Base-by-base conservation (phyloP, 805 yeast genomes). In the Saccharomyces eubayanus region DNA sequence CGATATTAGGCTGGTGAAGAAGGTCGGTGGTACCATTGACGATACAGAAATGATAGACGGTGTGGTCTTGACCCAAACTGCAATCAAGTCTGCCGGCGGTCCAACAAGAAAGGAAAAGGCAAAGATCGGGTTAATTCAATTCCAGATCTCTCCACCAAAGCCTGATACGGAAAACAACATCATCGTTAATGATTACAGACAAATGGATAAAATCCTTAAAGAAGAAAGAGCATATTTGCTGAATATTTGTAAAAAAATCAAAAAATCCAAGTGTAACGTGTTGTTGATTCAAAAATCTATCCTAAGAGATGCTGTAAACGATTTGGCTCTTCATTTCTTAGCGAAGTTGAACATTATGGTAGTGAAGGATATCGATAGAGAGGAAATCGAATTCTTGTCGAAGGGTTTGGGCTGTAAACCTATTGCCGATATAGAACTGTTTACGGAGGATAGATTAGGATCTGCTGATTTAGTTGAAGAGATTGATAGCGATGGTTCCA, bases 151-250 rank as follows among this genome's bases (percentile, higher is more conserved):
- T 21, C 97, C 97, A 27, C 97, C 97, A 60, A 90, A 90, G 69
- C 97, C 97, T 21, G 97, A 90, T 68, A 86, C 95, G 86, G 99
- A 94, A 75, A 94, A 94, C 72, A 92, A 91, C 68, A 92, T 94
- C 50, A 96, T 94, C 54, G 98, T 94, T 53, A 94, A 88, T 68
- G 99, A 94, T 72, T 94, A 94, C 76, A 83, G 99, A 73, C 99
- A 94, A 74, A 94, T 94, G 99, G 99, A 94, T 73, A 94, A 92
- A 75, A 94, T 94, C 62, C 78, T 94, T 68, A 94, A 95, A 69
- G 99, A 94, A 74, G 99, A 94, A 77, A 85, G 99, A 70, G 94
- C 96, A 29, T 94, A 94, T 69, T 75, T 94, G 66, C 80, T 94
- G 68, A 92, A 92, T 71, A 87, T 94, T 69, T 91, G 97, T 77